These are phyloP conservation scores for Dactylella cylindrospora DNA, from an alignment of 2,329 filamentous ascomycete genomes.

Conservation along the genomic window DNA sequence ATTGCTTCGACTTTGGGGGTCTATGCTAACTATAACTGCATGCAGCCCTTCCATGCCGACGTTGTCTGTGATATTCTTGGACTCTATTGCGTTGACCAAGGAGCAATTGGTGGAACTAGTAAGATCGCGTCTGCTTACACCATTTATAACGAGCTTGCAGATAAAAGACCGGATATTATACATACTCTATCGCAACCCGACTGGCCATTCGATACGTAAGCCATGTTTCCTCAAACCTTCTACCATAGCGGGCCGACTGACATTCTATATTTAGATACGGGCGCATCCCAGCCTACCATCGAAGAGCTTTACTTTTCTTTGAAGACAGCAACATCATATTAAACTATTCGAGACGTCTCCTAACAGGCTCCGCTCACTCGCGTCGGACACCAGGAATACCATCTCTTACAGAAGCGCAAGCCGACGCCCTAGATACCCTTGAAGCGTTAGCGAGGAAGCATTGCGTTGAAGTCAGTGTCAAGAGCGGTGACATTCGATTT, in stretches of 20 bases:
- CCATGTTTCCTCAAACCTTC: not conserved
- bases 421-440: constrained; percentile 51
- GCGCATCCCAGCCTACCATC: constrained; percentile 47
- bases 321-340: constrained; percentile 60
- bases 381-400: constrained; percentile 57
- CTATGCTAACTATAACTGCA: too few relatives aligned
- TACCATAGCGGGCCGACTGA: not conserved
- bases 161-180: constrained; percentile 59
- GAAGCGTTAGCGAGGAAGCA: constrained; percentile 1
- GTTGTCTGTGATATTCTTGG: too few relatives aligned
- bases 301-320: constrained; percentile 60
- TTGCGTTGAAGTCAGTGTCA: constrained; percentile 3
- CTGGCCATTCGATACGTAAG: constrained; percentile 57
- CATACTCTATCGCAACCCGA: constrained; percentile 55
- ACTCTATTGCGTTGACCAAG: too few relatives aligned
- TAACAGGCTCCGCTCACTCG: constrained; percentile 60
- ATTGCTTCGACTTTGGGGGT: too few relatives aligned
- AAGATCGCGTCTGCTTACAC: constrained; percentile 59
- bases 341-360: constrained; percentile 63
- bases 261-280: not conserved
- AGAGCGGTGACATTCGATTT: constrained; percentile 9
- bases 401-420: constrained; percentile 56
- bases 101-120: constrained; percentile 60
- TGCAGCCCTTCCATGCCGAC: too few relatives aligned
- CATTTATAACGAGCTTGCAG: constrained; percentile 60